Conservation (phyloP, 164 flowering plant genomes). For the Malania oleifera region DNA sequence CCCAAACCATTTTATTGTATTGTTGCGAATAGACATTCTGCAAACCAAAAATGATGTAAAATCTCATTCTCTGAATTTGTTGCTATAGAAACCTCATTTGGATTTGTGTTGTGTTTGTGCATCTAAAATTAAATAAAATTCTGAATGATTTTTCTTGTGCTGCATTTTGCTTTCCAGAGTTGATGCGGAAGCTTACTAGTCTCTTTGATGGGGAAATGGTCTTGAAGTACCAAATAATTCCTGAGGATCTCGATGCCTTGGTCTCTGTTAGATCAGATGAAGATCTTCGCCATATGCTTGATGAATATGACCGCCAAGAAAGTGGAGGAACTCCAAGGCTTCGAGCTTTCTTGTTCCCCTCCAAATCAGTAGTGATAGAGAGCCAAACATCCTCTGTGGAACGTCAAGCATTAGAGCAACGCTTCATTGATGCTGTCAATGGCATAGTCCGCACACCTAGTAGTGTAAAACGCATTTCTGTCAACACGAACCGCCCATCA, state of each 20-base stretch:
- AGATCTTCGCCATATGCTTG: conserved; percentile 77
- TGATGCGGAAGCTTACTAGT: conserved; percentile 56
- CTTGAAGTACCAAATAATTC: conserved; percentile 70
- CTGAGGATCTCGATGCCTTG: conserved; percentile 79
- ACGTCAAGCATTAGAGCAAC: conserved; percentile 45
- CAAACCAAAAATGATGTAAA: no score
- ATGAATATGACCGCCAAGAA: conserved; percentile 56
- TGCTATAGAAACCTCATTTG: no score
- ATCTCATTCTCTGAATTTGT: no score
- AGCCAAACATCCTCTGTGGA: conserved; percentile 17
- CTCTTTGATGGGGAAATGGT: conserved; percentile 50
- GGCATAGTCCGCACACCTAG: conserved; percentile 35
- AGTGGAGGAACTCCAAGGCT: conserved; percentile 36
- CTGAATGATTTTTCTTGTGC: no score
- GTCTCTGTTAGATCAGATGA: conserved; percentile 75
- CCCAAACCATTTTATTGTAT: no score
- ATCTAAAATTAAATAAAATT: no score
- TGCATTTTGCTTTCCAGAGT: conserved; percentile 35
- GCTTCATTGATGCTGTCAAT: conserved; percentile 79
- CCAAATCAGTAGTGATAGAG: conserved; percentile 30
- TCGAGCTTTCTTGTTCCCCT: conserved; percentile 71
- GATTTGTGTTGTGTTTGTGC: no score
- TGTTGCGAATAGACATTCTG: no score
- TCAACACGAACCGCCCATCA: conserved; percentile 13
- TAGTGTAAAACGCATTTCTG: conserved; percentile 8